Evolutionary conservation across 2,329 filamentous ascomycete species (phyloP), one percentile per base, ranked within the genome.

Genomic region (Neonectria neomacrospora): DNA sequence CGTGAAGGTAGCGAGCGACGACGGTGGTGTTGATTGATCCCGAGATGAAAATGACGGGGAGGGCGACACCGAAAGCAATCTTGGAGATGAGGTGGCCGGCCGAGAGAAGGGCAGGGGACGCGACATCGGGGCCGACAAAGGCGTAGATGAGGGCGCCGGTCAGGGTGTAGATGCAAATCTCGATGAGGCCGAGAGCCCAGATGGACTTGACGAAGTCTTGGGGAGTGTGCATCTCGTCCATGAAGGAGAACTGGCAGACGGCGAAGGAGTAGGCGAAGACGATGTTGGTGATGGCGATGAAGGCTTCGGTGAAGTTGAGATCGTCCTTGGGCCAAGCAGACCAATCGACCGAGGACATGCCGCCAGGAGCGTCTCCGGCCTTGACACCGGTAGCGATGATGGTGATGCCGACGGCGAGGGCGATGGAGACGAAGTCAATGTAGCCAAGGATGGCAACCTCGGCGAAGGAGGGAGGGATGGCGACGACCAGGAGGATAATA

Each of bases 41-140:
- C 0, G 90, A 90, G 65, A 93, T 88, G 70, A 92, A 84, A 74
- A 93, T 93, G 58, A 90, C 92, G 14, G 90, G 90, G 3, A 91
- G 80, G 0, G 89, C 90, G 65, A 93, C 77, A 28, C 89, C 90
- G 71, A 90, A 93, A 2, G 90, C 89, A 7, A 93, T 78, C 73
- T 91, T 91, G 53, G 86, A 85, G 23, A 92, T 77, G 0, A 83
- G 68, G 2, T 79, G 77, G 2, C 86, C 84, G 10, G 90, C 88
- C 0, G 89, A 90, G 6, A 90, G 85, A 8, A 94, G 83, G 0
- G 91, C 90, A 1, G 91, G 91, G 0, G 88, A 89, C 60, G 83
- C 76, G 23, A 94, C 90, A 0, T 82, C 79, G 1, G 80, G 78
- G 26, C 91, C 91, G 9, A 88, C 88, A 73, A 88, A 93, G 59